These are phyloP conservation scores for Aspergillus arachidicola DNA, from an alignment of 2,329 filamentous ascomycete species.

Conservation along the genomic window DNA sequence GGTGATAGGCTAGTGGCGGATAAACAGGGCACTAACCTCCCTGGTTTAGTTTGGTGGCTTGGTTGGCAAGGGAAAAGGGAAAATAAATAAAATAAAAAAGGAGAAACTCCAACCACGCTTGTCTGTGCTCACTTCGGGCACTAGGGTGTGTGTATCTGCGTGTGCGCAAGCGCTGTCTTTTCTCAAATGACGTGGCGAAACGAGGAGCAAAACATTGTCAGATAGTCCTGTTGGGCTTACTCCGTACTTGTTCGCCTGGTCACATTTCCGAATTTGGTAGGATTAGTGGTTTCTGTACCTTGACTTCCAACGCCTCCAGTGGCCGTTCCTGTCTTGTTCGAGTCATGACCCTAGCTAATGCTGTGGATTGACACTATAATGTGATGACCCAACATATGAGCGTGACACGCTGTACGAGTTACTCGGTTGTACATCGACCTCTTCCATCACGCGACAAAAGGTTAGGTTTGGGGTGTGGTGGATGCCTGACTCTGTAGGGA, in stretches of 20 bases:
- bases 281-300: constrained; percentile 1
- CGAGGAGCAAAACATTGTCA: constrained; percentile 11
- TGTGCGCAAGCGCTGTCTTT: constrained; percentile 12
- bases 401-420: constrained; percentile 20
- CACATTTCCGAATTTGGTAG: constrained; percentile 3
- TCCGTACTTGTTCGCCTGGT: not conserved
- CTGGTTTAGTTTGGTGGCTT: constrained; percentile 16
- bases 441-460: constrained; percentile 11
- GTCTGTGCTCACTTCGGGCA: constrained; percentile 20
- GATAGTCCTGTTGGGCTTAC: constrained; percentile 5
- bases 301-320: not conserved
- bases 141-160: constrained; percentile 4
- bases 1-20: constrained; percentile 15
- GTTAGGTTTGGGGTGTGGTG: constrained; percentile 11
- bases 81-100: not conserved
- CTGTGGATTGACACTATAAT: constrained; percentile 11
- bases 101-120: constrained; percentile 10
- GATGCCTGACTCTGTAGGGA: constrained; percentile 15
- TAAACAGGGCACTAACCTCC: constrained; percentile 13
- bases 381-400: constrained; percentile 15
- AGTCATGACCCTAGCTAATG: constrained; percentile 11
- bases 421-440: constrained; percentile 15
- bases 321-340: not conserved
- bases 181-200: constrained; percentile 24
- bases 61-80: constrained; percentile 6